phyloP scores from a whole-genome alignment of 2,329 filamentous ascomycete genomes.

The Biscogniauxia sp. region DNA sequence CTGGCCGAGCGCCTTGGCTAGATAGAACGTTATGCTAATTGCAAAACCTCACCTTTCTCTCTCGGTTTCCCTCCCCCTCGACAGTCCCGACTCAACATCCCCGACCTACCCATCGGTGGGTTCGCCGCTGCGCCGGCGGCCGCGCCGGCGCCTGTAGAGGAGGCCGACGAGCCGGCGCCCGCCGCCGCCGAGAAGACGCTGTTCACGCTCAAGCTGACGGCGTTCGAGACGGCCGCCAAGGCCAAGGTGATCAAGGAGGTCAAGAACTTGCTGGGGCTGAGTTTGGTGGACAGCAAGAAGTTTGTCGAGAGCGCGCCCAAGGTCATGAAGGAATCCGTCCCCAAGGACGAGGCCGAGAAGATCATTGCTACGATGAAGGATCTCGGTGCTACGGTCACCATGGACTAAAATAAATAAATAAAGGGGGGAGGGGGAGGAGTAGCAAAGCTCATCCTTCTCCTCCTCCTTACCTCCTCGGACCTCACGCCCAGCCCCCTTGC shows the following conservation, averaged over 20 bases:
- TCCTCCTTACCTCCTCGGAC: too few relatives aligned
- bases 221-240: slow-evolving; percentile 85
- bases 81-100: slow-evolving; percentile 92
- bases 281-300: slow-evolving; percentile 99
- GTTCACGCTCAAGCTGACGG: slow-evolving; percentile 92
- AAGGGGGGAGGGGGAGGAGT: background rate
- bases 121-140: slow-evolving; percentile 71
- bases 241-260: slow-evolving; percentile 99
- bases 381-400: slow-evolving; percentile 80
- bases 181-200: slow-evolving; percentile 93
- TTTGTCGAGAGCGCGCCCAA: slow-evolving; percentile 98
- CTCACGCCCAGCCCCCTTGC: background rate
- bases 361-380: slow-evolving; percentile 93
- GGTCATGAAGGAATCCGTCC: slow-evolving; percentile 97
- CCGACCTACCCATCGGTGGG: slow-evolving; percentile 91
- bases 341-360: slow-evolving; percentile 99
- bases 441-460: background rate
- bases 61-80: background rate
- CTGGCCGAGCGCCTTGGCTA: background rate
- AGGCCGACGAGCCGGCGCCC: slow-evolving; percentile 84
- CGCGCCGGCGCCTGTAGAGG: slow-evolving; percentile 64
- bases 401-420: slow-evolving; percentile 93
- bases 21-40: slow-evolving; percentile 11
- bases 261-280: slow-evolving; percentile 91
- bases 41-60: slow-evolving; percentile 11